Evolutionary conservation across 1,139 yeast genomes (phyloP).

Genomic region (Nakaseomyces delphensis): DNA sequence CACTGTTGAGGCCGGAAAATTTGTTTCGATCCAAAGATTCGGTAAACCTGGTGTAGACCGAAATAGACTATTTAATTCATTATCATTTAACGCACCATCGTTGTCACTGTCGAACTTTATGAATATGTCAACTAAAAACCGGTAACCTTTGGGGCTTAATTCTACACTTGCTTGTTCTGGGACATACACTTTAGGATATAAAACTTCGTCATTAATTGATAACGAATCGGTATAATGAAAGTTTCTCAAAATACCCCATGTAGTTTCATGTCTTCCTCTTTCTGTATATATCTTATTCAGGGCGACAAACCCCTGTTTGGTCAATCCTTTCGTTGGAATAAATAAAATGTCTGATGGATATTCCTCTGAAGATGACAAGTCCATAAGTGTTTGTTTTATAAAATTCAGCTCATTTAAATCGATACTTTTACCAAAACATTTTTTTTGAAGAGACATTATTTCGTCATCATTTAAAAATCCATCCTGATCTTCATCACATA

Average conservation of each 20-base stretch:
- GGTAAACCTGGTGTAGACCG: constrained; percentile 93
- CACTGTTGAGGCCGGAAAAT: constrained; percentile 80
- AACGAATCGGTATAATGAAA: constrained; percentile 88
- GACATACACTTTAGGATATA: constrained; percentile 73
- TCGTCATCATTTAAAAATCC: constrained; percentile 68
- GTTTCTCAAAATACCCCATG: constrained; percentile 85
- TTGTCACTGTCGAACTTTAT: constrained; percentile 83
- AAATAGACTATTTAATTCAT: constrained; percentile 59
- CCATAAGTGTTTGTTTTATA: constrained; percentile 37
- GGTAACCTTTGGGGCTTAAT: constrained; percentile 84
- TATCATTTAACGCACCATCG: constrained; percentile 83
- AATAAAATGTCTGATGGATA: constrained; percentile 13
- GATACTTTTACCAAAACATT: constrained; percentile 59
- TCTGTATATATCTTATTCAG: constrained; percentile 79
- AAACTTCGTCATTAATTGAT: constrained; percentile 67
- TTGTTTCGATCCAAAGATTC: constrained; percentile 69
- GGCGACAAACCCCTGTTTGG: constrained; percentile 65
- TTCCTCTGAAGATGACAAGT: constrained; percentile 17
- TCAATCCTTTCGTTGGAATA: constrained; percentile 45
- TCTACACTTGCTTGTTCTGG: constrained; percentile 77
- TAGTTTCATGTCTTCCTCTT: constrained; percentile 88
- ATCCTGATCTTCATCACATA: constrained; percentile 86
- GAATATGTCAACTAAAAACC: constrained; percentile 84
- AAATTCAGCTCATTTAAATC: constrained; percentile 45
- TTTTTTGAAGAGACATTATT: constrained; percentile 55